These are phyloP conservation scores for Xylaria grammica DNA, from an alignment of 495 filamentous ascomycete species.

Conservation along the genomic window DNA sequence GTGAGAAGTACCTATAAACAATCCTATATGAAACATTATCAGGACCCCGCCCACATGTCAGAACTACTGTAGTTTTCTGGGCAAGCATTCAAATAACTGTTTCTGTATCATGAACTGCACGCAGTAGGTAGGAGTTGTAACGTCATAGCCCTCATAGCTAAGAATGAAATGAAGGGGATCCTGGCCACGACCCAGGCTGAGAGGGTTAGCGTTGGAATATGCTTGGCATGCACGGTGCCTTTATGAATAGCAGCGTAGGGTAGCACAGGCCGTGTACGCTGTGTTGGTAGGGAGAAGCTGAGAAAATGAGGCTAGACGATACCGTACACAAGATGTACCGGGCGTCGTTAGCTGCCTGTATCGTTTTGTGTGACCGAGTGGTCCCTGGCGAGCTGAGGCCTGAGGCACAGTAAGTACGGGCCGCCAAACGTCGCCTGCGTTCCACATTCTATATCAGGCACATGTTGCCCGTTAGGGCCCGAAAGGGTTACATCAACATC, in stretches of 20 bases:
- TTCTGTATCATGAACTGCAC: background rate
- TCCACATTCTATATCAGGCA: constrained; percentile 18
- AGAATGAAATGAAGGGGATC: constrained; percentile 8
- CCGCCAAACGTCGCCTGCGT: constrained; percentile 15
- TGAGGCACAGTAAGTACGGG: constrained; percentile 15
- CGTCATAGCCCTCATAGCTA: constrained; percentile 18
- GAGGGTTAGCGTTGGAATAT: constrained; percentile 13
- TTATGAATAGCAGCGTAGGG: background rate
- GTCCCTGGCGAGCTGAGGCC: constrained; percentile 7
- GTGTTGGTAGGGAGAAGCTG: background rate
- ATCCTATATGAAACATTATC: constrained; percentile 1
- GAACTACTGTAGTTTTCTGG: background rate
- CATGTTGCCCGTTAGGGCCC: background rate
- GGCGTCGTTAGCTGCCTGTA: background rate
- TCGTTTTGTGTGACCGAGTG: background rate
- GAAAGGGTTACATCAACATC: background rate
- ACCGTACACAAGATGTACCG: constrained; percentile 3
- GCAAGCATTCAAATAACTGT: background rate
- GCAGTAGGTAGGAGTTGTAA: constrained; percentile 18
- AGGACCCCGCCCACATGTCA: constrained; percentile 5
- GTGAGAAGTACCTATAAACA: constrained; percentile 8
- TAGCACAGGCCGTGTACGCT: background rate
- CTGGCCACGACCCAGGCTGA: constrained; percentile 12
- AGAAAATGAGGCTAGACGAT: constrained; percentile 7
- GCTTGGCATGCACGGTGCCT: constrained; percentile 25